Evolutionary conservation across 495 filamentous ascomycete genomes (phyloP).

Genomic region (Hypoxylon trugodes): DNA sequence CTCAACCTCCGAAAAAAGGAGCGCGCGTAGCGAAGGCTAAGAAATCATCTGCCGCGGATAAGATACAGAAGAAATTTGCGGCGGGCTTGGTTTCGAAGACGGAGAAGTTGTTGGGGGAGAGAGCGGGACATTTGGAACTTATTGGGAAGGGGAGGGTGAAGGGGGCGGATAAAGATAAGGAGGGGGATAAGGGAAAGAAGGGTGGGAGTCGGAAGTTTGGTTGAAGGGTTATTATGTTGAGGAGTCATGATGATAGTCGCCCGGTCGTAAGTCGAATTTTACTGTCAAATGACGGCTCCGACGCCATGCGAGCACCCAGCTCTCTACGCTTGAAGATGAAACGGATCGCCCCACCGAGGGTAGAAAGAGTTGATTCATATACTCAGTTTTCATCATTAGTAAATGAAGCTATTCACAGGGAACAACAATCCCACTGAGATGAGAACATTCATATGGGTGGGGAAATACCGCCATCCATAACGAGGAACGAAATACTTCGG

Average conservation of each 20-base stretch:
- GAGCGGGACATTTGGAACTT: slow-evolving; percentile 58
- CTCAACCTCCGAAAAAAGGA: slow-evolving; percentile 45
- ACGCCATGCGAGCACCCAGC: no score
- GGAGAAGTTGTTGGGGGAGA: slow-evolving; percentile 56
- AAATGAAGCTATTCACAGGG: no score
- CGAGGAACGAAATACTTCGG: no score
- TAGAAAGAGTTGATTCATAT: no score
- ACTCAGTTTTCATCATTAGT: no score
- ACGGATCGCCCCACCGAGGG: no score
- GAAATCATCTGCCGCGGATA: slow-evolving; percentile 49
- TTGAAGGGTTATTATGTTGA: slow-evolving; percentile 31
- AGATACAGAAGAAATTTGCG: slow-evolving; percentile 52
- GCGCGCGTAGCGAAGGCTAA: slow-evolving; percentile 49
- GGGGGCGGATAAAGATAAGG: slow-evolving; percentile 40
- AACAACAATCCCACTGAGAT: no score
- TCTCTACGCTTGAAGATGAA: no score
- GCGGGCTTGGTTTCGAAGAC: slow-evolving; percentile 54
- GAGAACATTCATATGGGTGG: no score
- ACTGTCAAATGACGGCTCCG: no score
- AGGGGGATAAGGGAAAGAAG: slow-evolving; percentile 43
- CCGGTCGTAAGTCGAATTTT: no score
- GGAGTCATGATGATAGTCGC: not conserved
- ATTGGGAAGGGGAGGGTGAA: slow-evolving; percentile 56
- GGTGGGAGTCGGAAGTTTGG: slow-evolving; percentile 60
- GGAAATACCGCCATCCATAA: no score